These are phyloP conservation scores for Naganishia liquefaciens DNA, from an alignment of 1,284 basidiomycete genomes.

Conservation along the genomic window DNA sequence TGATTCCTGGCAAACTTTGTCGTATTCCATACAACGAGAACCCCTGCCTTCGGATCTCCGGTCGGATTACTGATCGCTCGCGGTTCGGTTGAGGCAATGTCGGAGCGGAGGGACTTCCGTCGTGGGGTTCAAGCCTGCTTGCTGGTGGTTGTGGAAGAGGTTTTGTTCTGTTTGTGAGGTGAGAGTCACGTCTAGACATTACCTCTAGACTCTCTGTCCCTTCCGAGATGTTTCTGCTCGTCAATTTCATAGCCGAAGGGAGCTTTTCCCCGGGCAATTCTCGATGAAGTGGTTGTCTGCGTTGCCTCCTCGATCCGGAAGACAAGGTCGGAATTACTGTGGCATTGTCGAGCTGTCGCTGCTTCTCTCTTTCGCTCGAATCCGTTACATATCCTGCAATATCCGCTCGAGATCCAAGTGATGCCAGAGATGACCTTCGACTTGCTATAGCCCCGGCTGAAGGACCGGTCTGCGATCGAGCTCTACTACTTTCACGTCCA, in stretches of 20 bases:
- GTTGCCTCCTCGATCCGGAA: background rate
- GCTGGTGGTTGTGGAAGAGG: conserved; percentile 13
- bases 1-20: conserved; percentile 7
- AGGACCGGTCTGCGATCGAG: background rate
- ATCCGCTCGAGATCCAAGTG: background rate
- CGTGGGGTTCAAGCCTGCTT: background rate
- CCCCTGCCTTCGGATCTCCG: background rate
- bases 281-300: conserved; percentile 9
- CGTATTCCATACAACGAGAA: conserved; percentile 10
- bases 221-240: background rate
- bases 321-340: conserved; percentile 3
- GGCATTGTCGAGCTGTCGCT: conserved; percentile 13
- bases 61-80: background rate
- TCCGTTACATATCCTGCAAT: conserved; percentile 1
- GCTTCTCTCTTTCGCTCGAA: background rate
- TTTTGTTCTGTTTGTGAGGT: background rate
- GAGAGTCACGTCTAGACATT: background rate
- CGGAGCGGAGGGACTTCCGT: background rate
- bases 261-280: conserved; percentile 5
- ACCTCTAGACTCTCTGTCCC: background rate
- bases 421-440: background rate
- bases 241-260: conserved; percentile 1
- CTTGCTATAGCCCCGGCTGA: background rate
- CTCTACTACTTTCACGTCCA: conserved; percentile 1
- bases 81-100: background rate